Evolutionary conservation across 768 basidiomycete species (phyloP).

Genomic region (Tephrocybe sp.): DNA sequence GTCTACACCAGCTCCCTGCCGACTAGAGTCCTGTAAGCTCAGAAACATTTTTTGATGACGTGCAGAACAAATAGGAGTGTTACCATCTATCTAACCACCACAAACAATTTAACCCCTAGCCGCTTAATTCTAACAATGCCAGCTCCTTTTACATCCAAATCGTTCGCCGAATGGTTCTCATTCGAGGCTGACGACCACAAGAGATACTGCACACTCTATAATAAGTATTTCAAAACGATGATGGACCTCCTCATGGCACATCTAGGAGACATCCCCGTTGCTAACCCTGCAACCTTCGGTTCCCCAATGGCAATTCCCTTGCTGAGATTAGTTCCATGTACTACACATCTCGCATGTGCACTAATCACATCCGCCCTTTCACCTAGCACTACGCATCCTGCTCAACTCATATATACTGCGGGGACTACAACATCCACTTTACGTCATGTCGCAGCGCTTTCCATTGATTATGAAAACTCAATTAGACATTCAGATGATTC

Average conservation of each 20-base stretch:
- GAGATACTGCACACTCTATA: conserved; percentile 3
- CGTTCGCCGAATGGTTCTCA: not conserved
- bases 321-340: conserved; percentile 4
- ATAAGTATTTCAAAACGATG: not conserved
- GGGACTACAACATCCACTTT: conserved; percentile 7
- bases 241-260: not conserved
- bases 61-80: no score
- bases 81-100: conserved; percentile 7
- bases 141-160: not conserved
- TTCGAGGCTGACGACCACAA: not conserved
- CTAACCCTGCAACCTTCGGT: not conserved
- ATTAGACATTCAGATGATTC: conserved; percentile 10
- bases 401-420: conserved; percentile 11
- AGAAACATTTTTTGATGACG: no score
- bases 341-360: not conserved
- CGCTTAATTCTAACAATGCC: not conserved
- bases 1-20: no score
- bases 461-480: conserved; percentile 7
- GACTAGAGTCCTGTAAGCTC: no score
- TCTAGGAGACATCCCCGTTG: conserved; percentile 10
- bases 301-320: conserved; percentile 9
- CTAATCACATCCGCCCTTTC: not conserved
- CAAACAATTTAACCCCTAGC: not conserved
- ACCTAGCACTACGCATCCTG: conserved; percentile 7
- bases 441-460: conserved; percentile 1